Evolutionary conservation across 768 basidiomycete genomes (phyloP), one percentile per base, ranked within the genome.

Genomic region (Hypholoma fasciculare): DNA sequence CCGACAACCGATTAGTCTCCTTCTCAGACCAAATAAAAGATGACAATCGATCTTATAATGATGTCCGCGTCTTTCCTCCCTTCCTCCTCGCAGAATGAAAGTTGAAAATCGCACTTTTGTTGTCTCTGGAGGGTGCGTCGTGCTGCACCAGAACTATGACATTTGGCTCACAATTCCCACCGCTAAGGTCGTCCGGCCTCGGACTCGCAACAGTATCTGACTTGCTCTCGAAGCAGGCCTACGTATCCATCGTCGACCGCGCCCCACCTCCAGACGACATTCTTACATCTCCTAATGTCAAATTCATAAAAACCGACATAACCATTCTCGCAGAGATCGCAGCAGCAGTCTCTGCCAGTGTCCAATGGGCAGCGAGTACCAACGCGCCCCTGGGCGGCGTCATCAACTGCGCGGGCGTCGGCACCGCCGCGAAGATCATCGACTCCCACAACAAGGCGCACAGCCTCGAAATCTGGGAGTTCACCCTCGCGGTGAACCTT

Each of bases 381-480:
- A 71, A 72, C 5, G 77, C 79, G 7, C 66, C 71, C 26, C 69
- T 86, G n/a, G 85, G 84, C 6, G 85, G 86, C 8, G 80, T 86
- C 4, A 76, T 87, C 8, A 83, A 84, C 63, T 80, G 80, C 59
- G 85, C 84, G 3, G 86, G 85, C 3, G 76, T 84, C 0, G 85
- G 77, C n/a, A 60, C 69, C 5, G 69, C 69, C 2, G 66, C 60
- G 0, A 74, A 84, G 75, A 78, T 83, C 8, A 78, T 86, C 38
- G 76, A 80, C 49, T 67, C 75, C 3, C 65, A 78, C 17, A 76
- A 77, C 14, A 69, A 78, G 51, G 76, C 82, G 0, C 83, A 84
- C 64, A 71, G 75, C 5, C 69, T 81, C 27, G 80, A 81, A 40
- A 61, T 79, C 1, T 88, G 85, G 82, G 72, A 83, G 50, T 76